Evolutionary conservation across 1,139 yeast species (phyloP).

Genomic region (Pichia sp.): DNA sequence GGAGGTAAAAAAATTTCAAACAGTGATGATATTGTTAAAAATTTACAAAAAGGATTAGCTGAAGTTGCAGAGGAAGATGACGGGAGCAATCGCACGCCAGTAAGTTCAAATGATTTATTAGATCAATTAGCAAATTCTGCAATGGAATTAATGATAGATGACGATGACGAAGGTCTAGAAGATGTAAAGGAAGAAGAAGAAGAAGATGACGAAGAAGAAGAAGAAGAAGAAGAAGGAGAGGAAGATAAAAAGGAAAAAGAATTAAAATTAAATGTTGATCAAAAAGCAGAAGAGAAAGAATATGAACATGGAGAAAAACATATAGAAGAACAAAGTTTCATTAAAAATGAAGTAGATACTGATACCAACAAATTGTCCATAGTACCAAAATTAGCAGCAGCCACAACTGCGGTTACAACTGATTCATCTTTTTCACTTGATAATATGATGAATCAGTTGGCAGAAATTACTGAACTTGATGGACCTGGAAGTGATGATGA

Average conservation of each 20-base stretch:
- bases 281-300: background rate
- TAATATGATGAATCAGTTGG: conserved; percentile 1
- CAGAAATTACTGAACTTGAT: conserved; percentile 8
- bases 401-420: background rate
- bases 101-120: conserved; percentile 13
- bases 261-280: background rate
- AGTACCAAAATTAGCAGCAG: background rate
- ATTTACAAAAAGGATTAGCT: conserved; percentile 12
- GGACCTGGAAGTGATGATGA: background rate
- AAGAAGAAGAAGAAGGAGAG: conserved; percentile 2
- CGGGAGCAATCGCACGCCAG: conserved; percentile 14
- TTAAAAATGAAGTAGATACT: no score
- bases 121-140: conserved; percentile 18
- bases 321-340: background rate
- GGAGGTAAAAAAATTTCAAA: conserved; percentile 20
- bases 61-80: conserved; percentile 23
- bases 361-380: background rate
- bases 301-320: background rate
- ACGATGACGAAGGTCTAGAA: conserved; percentile 10
- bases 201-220: conserved; percentile 5
- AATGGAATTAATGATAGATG: conserved; percentile 13
- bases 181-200: conserved; percentile 14
- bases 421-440: background rate
- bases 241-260: conserved; percentile 7
- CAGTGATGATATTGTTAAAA: conserved; percentile 25